A percentile compares a stretch with the other conserved stretches of the same genome.
phyloP scores from a whole-genome alignment of 1,284 basidiomycete species.

The Tilletia caries region DNA sequence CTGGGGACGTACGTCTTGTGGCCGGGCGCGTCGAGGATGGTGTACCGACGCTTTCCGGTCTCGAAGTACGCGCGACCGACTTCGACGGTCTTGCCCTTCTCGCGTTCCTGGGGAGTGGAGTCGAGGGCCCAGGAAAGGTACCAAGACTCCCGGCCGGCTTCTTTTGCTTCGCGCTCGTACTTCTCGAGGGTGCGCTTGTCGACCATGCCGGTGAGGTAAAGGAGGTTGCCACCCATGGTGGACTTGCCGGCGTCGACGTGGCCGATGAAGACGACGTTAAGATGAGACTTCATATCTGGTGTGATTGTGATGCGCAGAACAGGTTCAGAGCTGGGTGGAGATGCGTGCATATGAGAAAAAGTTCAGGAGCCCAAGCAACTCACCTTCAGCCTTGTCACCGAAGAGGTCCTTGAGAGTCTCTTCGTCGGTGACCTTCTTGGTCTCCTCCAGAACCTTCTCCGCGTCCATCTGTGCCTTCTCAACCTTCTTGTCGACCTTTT shows the following conservation, averaged over 20 bases:
- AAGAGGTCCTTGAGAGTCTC: conserved; percentile 53
- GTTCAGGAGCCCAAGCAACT: background rate
- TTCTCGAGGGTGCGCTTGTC: conserved; percentile 54
- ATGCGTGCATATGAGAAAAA: background rate
- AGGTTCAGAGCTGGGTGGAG: background rate
- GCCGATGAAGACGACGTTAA: conserved; percentile 53
- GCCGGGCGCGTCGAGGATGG: conserved; percentile 51
- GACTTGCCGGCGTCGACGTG: conserved; percentile 54
- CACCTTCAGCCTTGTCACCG: conserved; percentile 42
- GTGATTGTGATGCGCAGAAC: background rate
- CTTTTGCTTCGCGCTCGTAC: conserved; percentile 53
- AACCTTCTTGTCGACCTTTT: conserved; percentile 31
- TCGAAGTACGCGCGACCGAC: conserved; percentile 53
- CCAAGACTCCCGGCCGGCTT: conserved; percentile 51
- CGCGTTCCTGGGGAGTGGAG: conserved; percentile 51
- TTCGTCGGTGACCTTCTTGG: conserved; percentile 48
- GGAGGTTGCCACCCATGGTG: conserved; percentile 52
- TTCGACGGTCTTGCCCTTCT: conserved; percentile 54
- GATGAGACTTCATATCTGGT: conserved; percentile 45
- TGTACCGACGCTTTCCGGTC: conserved; percentile 52
- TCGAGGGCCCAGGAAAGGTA: conserved; percentile 53
- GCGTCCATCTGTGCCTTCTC: conserved; percentile 46
- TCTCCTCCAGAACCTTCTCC: conserved; percentile 50
- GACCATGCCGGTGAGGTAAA: conserved; percentile 52
- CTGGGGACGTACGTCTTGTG: conserved; percentile 53